Evolutionary conservation across 768 basidiomycete species (phyloP).

Genomic region (Naematelia aurantialba): DNA sequence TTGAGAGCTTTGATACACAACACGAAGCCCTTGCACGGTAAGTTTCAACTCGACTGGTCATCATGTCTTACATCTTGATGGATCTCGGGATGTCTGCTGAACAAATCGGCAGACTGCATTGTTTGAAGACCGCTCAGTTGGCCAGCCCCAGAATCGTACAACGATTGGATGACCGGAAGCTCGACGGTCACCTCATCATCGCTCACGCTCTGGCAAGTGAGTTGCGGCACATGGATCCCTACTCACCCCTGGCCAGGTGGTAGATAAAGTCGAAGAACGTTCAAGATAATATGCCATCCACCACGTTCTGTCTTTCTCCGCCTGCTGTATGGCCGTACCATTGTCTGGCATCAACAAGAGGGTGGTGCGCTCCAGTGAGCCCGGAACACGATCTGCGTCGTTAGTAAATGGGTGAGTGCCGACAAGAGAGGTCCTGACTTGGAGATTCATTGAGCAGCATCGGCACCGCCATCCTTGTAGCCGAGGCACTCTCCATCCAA

Average conservation of each 20-base stretch:
- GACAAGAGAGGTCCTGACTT: too few species aligned
- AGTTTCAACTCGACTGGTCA: neutral
- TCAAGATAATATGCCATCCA: slow-evolving; percentile 38
- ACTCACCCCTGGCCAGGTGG: slow-evolving; percentile 30
- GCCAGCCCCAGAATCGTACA: slow-evolving; percentile 23
- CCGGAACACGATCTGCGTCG: slow-evolving; percentile 10
- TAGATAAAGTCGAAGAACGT: slow-evolving; percentile 11
- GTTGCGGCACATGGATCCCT: neutral
- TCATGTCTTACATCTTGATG: slow-evolving; percentile 34
- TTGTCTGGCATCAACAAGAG: slow-evolving; percentile 14
- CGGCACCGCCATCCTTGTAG: slow-evolving; percentile 29
- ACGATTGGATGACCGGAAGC: slow-evolving; percentile 28
- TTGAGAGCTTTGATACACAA: slow-evolving; percentile 37
- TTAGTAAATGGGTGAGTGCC: too few species aligned
- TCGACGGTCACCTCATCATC: slow-evolving; percentile 42
- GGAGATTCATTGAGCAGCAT: slow-evolving; percentile 30
- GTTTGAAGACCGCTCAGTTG: slow-evolving; percentile 28
- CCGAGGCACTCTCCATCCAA: slow-evolving; percentile 31
- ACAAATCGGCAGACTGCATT: slow-evolving; percentile 27
- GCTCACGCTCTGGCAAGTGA: slow-evolving; percentile 14
- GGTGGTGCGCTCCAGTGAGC: slow-evolving; percentile 6
- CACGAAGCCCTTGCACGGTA: slow-evolving; percentile 14
- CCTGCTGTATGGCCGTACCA: slow-evolving; percentile 23
- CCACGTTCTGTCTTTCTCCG: slow-evolving; percentile 35
- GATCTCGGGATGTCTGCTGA: slow-evolving; percentile 19